phyloP scores from a whole-genome alignment of 192 early-diverging fungal species.

The Coemansia pectinata region DNA sequence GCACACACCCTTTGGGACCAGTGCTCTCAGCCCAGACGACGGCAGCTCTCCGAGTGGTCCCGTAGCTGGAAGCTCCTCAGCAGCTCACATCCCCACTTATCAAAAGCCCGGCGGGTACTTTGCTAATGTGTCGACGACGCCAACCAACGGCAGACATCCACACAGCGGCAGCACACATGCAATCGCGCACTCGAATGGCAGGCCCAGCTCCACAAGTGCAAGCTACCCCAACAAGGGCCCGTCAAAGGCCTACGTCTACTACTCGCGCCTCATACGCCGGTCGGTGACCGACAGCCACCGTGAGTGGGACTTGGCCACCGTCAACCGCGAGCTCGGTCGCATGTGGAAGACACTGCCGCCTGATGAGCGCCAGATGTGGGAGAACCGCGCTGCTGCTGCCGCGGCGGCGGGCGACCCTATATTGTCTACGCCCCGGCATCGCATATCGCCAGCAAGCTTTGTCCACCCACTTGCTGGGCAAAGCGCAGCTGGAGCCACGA shows the following conservation, averaged over 20 bases:
- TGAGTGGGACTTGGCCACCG: constrained; percentile 51
- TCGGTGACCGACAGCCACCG: constrained; percentile 35
- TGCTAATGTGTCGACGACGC: constrained; percentile 5
- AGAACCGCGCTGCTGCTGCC: constrained; percentile 26
- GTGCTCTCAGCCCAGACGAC: background rate
- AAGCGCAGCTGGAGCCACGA: background rate
- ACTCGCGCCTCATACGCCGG: constrained; percentile 47
- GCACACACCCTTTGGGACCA: background rate
- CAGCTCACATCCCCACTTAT: constrained; percentile 5
- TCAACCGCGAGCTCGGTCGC: constrained; percentile 53
- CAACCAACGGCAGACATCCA: constrained; percentile 3
- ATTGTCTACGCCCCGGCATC: constrained; percentile 18
- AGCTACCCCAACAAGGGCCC: constrained; percentile 53
- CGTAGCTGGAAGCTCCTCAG: background rate
- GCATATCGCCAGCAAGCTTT: constrained; percentile 20
- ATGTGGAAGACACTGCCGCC: constrained; percentile 47
- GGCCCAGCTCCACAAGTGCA: constrained; percentile 10
- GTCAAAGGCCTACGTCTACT: constrained; percentile 51
- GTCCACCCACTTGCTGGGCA: background rate
- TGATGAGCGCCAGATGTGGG: constrained; percentile 47
- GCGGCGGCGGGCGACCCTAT: constrained; percentile 25
- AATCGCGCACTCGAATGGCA: constrained; percentile 5
- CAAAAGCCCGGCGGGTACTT: constrained; percentile 30
- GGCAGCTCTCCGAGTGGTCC: background rate
- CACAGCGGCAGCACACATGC: background rate